These are phyloP conservation scores for Babesia bigemina DNA, from an alignment of 169 alveolate species.

Conservation along the genomic window DNA sequence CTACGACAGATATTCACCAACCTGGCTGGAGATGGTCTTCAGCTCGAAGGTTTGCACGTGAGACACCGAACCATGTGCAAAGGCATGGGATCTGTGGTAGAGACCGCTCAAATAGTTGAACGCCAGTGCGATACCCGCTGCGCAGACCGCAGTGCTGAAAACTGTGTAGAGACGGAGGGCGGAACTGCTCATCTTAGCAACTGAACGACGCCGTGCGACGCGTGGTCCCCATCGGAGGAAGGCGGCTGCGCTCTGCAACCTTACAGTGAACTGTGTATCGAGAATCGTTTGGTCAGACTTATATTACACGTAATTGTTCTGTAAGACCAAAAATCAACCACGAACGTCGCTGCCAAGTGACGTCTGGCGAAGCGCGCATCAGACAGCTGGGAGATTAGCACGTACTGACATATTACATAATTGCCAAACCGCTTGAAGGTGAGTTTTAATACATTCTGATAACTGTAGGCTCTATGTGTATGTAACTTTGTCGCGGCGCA, in stretches of 20 bases:
- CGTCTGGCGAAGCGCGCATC: no score
- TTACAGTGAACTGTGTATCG: background rate
- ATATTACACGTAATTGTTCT: no score
- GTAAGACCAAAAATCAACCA: no score
- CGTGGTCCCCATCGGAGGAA: constrained; percentile 7
- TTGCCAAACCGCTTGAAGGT: background rate
- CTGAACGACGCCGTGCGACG: constrained; percentile 11
- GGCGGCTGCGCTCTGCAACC: background rate
- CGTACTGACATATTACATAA: no score
- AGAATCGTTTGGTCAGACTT: no score
- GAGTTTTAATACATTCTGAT: background rate
- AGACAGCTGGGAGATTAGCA: no score
- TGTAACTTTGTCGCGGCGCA: background rate
- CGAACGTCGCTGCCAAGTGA: no score
- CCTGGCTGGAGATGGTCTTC: constrained; percentile 27
- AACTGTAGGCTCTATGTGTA: background rate
- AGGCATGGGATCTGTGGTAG: background rate
- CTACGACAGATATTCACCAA: background rate
- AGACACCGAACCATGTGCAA: constrained; percentile 14
- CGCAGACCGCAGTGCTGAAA: constrained; percentile 37
- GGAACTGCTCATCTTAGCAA: constrained; percentile 37
- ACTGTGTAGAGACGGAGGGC: constrained; percentile 42
- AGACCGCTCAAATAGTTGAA: constrained; percentile 53
- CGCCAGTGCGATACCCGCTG: constrained; percentile 42
- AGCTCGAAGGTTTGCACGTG: constrained; percentile 55